phyloP scores from a whole-genome alignment of 2,329 filamentous ascomycete species.

The Aspergillus sp. region DNA sequence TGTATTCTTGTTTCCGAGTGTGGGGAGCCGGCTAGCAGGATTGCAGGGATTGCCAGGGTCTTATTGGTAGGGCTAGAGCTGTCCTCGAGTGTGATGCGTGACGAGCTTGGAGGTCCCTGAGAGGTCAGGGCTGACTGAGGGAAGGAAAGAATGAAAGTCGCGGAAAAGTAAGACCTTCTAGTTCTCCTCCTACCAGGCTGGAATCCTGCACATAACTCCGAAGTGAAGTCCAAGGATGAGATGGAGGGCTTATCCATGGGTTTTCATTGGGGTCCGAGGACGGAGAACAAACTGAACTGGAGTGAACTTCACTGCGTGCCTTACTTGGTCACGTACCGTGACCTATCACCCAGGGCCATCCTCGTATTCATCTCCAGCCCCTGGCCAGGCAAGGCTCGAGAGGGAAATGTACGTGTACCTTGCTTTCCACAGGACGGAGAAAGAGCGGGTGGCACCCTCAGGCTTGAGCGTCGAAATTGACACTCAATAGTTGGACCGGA shows the following conservation, averaged over 20 bases:
- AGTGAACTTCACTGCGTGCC: background rate
- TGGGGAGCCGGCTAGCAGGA: background rate
- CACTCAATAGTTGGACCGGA: background rate
- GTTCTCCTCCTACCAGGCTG: too few species aligned
- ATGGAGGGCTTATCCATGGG: background rate
- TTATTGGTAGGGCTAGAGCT: background rate
- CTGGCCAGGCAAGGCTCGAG: background rate
- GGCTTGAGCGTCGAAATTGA: background rate
- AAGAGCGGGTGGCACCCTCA: background rate
- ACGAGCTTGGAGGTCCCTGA: background rate
- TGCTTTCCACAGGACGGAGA: background rate
- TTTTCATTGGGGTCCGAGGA: background rate
- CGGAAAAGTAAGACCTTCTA: too few species aligned
- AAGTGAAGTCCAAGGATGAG: background rate
- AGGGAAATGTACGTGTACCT: background rate
- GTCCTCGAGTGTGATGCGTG: background rate
- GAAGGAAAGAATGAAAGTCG: background rate
- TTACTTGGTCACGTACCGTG: background rate
- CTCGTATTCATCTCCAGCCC: background rate
- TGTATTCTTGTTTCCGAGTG: background rate
- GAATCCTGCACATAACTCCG: background rate
- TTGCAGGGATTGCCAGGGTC: slow-evolving; percentile 4
- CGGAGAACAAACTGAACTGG: background rate
- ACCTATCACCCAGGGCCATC: background rate
- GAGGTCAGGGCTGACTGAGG: background rate